Percentiles rank a stretch among this genome's conserved stretches.
phyloP scores from a whole-genome alignment of 352 stramenopile genomes.

The Phytophthora europaea region DNA sequence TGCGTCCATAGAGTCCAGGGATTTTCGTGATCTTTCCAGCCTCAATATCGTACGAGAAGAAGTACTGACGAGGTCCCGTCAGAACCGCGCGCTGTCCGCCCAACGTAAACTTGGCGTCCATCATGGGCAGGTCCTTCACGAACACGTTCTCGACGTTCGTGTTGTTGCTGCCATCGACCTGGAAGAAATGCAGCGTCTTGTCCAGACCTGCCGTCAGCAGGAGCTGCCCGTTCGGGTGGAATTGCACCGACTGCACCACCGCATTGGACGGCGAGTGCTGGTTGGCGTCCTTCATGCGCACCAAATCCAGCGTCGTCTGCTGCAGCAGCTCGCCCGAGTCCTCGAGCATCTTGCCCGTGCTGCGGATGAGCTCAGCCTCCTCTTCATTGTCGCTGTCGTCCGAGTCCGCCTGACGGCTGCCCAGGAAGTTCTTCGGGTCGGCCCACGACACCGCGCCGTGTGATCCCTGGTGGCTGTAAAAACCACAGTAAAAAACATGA shows the following conservation, averaged over 20 bases:
- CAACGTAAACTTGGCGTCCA: slow-evolving; percentile 86
- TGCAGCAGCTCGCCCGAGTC: slow-evolving; percentile 58
- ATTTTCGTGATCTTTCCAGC: slow-evolving; percentile 94
- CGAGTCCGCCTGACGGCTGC: slow-evolving; percentile 33
- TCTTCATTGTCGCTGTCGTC: slow-evolving; percentile 76
- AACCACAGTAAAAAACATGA: not conserved
- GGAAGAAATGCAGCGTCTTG: slow-evolving; percentile 95
- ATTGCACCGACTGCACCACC: slow-evolving; percentile 90
- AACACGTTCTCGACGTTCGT: slow-evolving; percentile 91
- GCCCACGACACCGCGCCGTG: slow-evolving; percentile 75
- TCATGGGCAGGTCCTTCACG: slow-evolving; percentile 92
- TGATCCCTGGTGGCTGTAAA: slow-evolving; percentile 62
- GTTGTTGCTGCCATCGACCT: slow-evolving; percentile 92
- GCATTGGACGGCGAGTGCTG: slow-evolving; percentile 87
- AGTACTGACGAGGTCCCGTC: slow-evolving; percentile 94
- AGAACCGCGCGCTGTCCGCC: slow-evolving; percentile 90
- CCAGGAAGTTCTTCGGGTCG: slow-evolving; percentile 76
- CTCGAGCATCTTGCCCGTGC: slow-evolving; percentile 68
- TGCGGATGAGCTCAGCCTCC: slow-evolving; percentile 60
- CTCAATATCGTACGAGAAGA: slow-evolving; percentile 97
- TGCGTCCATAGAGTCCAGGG: slow-evolving; percentile 85
- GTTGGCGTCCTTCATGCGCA: slow-evolving; percentile 93
- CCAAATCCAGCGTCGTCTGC: slow-evolving; percentile 73
- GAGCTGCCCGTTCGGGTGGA: slow-evolving; percentile 91
- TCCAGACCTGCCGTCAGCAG: slow-evolving; percentile 92